Conservation (phyloP, 495 filamentous ascomycete genomes). For the Talaromyces borbonicus region DNA sequence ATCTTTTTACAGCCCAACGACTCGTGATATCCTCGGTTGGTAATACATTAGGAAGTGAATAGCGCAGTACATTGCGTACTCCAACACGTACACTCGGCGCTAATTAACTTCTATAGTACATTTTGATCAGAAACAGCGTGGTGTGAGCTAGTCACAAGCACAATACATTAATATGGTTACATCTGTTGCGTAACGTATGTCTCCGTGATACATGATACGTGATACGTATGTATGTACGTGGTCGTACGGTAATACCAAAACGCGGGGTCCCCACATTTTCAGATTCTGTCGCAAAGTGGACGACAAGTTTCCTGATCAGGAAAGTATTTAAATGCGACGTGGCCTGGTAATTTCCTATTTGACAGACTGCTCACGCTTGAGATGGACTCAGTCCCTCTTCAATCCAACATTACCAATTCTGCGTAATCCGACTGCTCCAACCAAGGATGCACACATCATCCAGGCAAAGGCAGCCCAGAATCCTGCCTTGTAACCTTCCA, state of each 20-base stretch:
- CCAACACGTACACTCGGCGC: too few relatives aligned
- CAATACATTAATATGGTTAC: neutral
- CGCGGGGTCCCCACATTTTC: slow-evolving; percentile 4
- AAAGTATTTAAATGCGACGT: neutral
- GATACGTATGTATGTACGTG: neutral
- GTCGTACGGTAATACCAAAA: slow-evolving; percentile 7
- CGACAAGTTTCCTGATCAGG: neutral
- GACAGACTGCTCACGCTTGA: neutral
- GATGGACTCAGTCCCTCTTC: slow-evolving; percentile 34
- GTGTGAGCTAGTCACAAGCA: too few relatives aligned
- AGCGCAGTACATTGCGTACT: too few relatives aligned
- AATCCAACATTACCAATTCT: slow-evolving; percentile 44
- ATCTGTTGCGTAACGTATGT: too few relatives aligned
- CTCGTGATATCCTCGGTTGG: too few relatives aligned
- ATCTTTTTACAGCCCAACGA: too few relatives aligned
- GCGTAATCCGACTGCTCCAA: slow-evolving; percentile 39
- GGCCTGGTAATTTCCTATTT: neutral
- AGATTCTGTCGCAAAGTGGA: neutral
- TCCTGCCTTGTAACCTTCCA: slow-evolving; percentile 48
- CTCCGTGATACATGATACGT: too few relatives aligned
- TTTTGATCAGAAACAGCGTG: too few relatives aligned
- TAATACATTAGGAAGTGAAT: too few relatives aligned
- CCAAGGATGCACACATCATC: slow-evolving; percentile 27
- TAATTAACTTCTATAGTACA: too few relatives aligned
- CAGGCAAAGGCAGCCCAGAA: slow-evolving; percentile 52